Conservation (phyloP, 225 moss, liverwort and hornwort species). For the Pleurozium schreberi region DNA sequence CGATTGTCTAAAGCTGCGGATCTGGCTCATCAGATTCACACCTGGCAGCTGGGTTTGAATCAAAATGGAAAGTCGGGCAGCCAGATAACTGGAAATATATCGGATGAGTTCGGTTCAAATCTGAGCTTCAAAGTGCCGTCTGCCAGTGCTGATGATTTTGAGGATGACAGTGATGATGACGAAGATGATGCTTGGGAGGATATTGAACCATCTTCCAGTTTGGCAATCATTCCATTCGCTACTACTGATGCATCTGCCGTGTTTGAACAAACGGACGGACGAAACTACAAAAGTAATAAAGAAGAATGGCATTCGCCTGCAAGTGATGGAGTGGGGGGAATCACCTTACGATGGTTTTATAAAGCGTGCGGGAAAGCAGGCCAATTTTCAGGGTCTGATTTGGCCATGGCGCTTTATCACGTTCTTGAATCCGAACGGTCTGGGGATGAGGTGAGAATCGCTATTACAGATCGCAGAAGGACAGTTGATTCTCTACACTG, state of each 20-base stretch:
- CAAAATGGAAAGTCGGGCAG: constrained; percentile 8
- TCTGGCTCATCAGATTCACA: constrained; percentile 49
- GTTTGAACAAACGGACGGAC: constrained; percentile 5
- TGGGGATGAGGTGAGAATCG: constrained; percentile 76
- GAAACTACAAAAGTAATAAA: constrained; percentile 9
- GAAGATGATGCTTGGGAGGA: constrained; percentile 46
- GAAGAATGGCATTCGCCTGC: constrained; percentile 17
- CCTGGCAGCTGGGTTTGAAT: constrained; percentile 30
- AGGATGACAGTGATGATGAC: constrained; percentile 30
- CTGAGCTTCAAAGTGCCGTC: constrained; percentile 65
- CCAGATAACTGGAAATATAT: neutral
- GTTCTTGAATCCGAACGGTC: constrained; percentile 78
- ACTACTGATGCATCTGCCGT: constrained; percentile 1
- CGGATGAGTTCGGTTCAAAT: constrained; percentile 64
- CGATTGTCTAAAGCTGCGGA: constrained; percentile 51
- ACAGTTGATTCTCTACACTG: neutral
- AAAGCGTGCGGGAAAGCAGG: constrained; percentile 63
- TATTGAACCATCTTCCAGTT: constrained; percentile 5
- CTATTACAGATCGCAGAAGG: neutral
- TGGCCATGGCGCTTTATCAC: constrained; percentile 74
- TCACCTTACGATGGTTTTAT: constrained; percentile 74
- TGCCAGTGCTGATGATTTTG: constrained; percentile 21
- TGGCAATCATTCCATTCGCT: constrained; percentile 5
- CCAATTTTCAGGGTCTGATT: constrained; percentile 89
- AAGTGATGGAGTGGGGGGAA: constrained; percentile 43